Base-by-base conservation (phyloP, 2,329 filamentous ascomycete species). In the Chaetomium globosum region DNA sequence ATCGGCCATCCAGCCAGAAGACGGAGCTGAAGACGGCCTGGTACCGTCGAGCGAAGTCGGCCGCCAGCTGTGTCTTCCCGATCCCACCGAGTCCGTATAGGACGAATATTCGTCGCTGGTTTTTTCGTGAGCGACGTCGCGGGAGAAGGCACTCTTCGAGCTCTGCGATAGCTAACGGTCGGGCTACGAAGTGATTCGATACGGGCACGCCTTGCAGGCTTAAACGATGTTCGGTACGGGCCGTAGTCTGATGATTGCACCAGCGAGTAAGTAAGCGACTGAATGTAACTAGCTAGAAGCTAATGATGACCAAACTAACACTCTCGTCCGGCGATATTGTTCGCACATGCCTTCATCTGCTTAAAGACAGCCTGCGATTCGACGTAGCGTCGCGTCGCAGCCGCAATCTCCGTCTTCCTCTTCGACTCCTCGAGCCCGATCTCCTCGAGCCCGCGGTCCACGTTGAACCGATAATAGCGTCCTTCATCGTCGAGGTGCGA, bases 401-500 rank as follows among this genome's bases (percentile, higher is more conserved):
- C 66, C 21, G 65, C 64, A 65, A 79, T 75, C 48, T 72, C 71
- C 21, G 69, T 72, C 31, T 71, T 69, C 69, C 76, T 74, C n/a
- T 72, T 70, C 3, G 70, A 68, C 63, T 81, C 77, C 63, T 81
- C 76, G 0, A 82, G 72, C 4, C 75, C 76, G 59, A 82, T 74
- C 23, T 77, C 72, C 60, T 78, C 76, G 1, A 83, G 71, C 6
- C 79, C 78, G 26, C 72, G 74, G 13, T 71, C 65, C 16, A 82
- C 79, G 65, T 81, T 81, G 67, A 82, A 82, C 7, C 80, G 77
- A 68, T 76, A 82, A 66, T 80, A 77, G 28, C 74, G 74, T 7
- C 74, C 70, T 46, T 74, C 71, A 33, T 74, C 69, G 58, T 74
- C 71, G n/a, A 79, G 71, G 39, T 73, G 59, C 33, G 67, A 65